phyloP scores from a whole-genome alignment of 75 land plant species.

The Pinus taeda region DNA sequence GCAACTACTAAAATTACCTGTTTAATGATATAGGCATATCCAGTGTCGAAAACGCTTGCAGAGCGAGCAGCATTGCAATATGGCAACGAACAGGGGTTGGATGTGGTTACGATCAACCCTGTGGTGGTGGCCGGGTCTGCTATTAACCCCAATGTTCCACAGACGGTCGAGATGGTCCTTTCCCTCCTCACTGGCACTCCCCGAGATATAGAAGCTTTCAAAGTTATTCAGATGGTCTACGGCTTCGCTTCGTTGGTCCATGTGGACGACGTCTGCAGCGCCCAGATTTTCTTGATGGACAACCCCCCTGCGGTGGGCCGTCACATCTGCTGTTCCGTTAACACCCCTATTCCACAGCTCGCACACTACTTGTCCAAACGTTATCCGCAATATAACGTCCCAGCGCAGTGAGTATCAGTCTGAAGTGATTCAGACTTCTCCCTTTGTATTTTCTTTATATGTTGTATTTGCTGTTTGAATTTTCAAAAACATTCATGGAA shows the following conservation, averaged over 20 bases:
- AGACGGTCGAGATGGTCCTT: background rate
- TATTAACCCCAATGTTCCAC: background rate
- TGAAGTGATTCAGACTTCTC: too few relatives aligned
- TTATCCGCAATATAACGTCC: too few relatives aligned
- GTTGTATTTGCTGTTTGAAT: too few relatives aligned
- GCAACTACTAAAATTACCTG: background rate
- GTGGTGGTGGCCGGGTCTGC: constrained; percentile 24
- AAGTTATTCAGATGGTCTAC: constrained; percentile 10
- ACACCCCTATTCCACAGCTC: background rate
- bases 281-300: constrained; percentile 28
- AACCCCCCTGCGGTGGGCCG: constrained; percentile 19
- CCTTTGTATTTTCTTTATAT: too few relatives aligned
- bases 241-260: constrained; percentile 19
- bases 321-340: constrained; percentile 11
- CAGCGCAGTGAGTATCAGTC: too few relatives aligned
- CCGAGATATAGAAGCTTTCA: background rate
- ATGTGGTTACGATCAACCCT: constrained; percentile 22
- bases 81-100: constrained; percentile 21
- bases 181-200: background rate
- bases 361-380: too few relatives aligned
- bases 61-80: constrained; percentile 34
- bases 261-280: constrained; percentile 28
- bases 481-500: too few relatives aligned
- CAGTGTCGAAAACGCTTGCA: constrained; percentile 15
- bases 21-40: constrained; percentile 9